Percentiles rank a stretch among this genome's conserved stretches.
phyloP scores from a whole-genome alignment of 1,139 yeast species.

The Meyerozyma smithsonii region DNA sequence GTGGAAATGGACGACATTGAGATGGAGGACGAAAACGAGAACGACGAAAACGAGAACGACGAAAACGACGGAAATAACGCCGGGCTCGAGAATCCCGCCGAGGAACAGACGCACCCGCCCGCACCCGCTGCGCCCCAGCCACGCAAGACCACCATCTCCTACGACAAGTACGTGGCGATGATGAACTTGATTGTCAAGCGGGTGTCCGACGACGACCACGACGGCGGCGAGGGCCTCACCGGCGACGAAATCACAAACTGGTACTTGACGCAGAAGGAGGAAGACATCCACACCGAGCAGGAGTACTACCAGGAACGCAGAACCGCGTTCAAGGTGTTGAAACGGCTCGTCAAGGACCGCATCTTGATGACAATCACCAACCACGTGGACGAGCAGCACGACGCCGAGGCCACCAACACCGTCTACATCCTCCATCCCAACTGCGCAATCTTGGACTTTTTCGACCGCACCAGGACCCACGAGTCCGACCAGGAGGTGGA shows the following conservation, averaged over 20 bases:
- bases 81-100: slow-evolving; percentile 4
- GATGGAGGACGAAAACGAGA: too few species aligned
- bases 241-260: slow-evolving; percentile 70
- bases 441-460: slow-evolving; percentile 67
- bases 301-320: slow-evolving; percentile 69
- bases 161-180: slow-evolving; percentile 81
- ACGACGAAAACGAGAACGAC: slow-evolving; percentile 42
- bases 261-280: slow-evolving; percentile 76
- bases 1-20: slow-evolving; percentile 95
- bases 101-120: too few species aligned
- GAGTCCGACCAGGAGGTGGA: slow-evolving; percentile 14
- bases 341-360: slow-evolving; percentile 79
- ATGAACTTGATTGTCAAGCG: slow-evolving; percentile 75
- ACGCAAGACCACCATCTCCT: slow-evolving; percentile 42
- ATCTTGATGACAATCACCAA: slow-evolving; percentile 80
- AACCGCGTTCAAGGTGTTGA: slow-evolving; percentile 74
- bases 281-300: slow-evolving; percentile 62
- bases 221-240: slow-evolving; percentile 62
- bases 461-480: slow-evolving; percentile 29
- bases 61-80: slow-evolving; percentile 11
- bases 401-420: slow-evolving; percentile 15
- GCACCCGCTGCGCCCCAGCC: slow-evolving; percentile 11
- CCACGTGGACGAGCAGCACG: slow-evolving; percentile 33
- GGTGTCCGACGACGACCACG: slow-evolving; percentile 54
- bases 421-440: slow-evolving; percentile 86